Conservation (phyloP, 345 rosid species). For the Adansonia digitata region DNA sequence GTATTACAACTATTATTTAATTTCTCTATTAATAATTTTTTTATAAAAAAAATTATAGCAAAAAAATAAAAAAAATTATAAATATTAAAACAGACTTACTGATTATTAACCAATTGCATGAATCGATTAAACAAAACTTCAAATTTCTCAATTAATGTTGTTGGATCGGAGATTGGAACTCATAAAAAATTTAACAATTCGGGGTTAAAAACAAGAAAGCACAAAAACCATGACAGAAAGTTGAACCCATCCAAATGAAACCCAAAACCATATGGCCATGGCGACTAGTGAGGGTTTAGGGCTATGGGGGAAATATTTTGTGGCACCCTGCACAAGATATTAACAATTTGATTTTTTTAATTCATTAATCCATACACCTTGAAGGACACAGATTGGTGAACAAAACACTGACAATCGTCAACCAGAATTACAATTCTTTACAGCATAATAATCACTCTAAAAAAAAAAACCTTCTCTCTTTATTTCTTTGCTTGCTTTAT, state of each 20-base stretch:
- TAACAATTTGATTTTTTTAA: neutral
- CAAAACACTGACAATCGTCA: neutral
- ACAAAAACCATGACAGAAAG: constrained; percentile 17
- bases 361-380: neutral
- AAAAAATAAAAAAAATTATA: no score
- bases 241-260: constrained; percentile 4
- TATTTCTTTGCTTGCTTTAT: neutral
- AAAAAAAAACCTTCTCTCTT: neutral
- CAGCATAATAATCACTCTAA: no score
- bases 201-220: neutral
- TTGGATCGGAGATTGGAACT: no score
- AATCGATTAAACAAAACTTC: no score
- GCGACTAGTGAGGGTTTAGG: neutral
- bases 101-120: no score
- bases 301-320: no score
- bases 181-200: neutral
- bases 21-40: no score
- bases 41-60: no score
- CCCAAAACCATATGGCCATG: constrained; percentile 22
- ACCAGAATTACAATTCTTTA: neutral
- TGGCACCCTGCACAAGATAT: neutral
- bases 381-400: neutral
- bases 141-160: no score
- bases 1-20: no score
- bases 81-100: no score